Base-by-base conservation (phyloP, 1,139 yeast species). In the Scheffersomyces stambukii region DNA sequence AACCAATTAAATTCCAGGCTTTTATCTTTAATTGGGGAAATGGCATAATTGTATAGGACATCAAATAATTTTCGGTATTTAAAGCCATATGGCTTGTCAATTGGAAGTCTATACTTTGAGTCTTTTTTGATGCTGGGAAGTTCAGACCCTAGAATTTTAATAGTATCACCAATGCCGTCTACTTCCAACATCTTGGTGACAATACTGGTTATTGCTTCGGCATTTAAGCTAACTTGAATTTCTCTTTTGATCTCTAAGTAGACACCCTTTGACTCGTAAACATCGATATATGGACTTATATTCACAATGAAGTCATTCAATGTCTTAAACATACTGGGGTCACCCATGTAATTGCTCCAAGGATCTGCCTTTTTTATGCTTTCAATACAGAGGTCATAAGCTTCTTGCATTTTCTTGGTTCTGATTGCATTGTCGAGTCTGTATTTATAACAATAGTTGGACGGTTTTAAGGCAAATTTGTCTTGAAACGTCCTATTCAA, bases 121-220 rank as follows among this genome's bases (percentile, higher is more conserved):
- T 59, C 49, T 28, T 55, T 56, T n/a, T 60, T 55, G 13, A 75
- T 58, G 18, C 53, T 45, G 2, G 80, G 80, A 3, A 79, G 60
- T 48, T 82, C 89, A 32, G 80, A 61, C 25, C 70, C 65, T 42
- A 83, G 54, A 42, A 80, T 64, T 36, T 70, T 75, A 13, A 77
- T 70, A 3, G 73, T 72, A 46, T 80, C 85, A 3, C 76, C 78
- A 5, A 75, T 66, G 33, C 59, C 66, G 23, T 71, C 70, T 2
- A 61, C 65, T 5, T 58, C 52, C 12, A 81, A 42, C 55, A 79
- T 69, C 44, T 64, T 54, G 9, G 46, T 40, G 11, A 77, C 54
- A 41, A 81, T 46, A 2, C 68, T 66, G 8, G 58, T 62, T 24
- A 79, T 65, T 0, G 81, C 66, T 11, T 63, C 65, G 6, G 50